These are phyloP conservation scores for Pseudodiploospora longispora DNA, from an alignment of 2,329 filamentous ascomycete species.

Conservation along the genomic window DNA sequence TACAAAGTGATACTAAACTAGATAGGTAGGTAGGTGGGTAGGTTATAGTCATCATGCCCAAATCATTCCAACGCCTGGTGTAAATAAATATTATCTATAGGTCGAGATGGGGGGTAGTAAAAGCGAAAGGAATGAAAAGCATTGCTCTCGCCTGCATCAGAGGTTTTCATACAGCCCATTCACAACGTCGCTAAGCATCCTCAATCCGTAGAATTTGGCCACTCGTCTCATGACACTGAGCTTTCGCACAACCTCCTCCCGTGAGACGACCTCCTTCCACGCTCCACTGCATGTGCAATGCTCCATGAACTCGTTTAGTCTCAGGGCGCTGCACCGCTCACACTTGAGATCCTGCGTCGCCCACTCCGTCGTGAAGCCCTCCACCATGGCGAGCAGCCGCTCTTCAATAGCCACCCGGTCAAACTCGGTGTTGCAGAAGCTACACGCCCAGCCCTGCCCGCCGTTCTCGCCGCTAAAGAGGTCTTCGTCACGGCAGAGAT, in stretches of 20 bases:
- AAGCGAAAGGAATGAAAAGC: too few species aligned
- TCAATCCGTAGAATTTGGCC: constrained; percentile 68
- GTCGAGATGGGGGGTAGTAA: too few species aligned
- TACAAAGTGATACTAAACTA: too few species aligned
- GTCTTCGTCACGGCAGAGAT: constrained; percentile 84
- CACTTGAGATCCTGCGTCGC: constrained; percentile 86
- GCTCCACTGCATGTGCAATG: constrained; percentile 88
- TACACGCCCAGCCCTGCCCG: constrained; percentile 61
- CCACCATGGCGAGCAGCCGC: constrained; percentile 65
- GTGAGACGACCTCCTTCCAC: constrained; percentile 67
- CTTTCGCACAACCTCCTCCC: constrained; percentile 55
- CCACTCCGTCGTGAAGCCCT: constrained; percentile 72
- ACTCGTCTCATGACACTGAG: constrained; percentile 67
- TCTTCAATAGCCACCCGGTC: constrained; percentile 80
- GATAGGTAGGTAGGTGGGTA: too few species aligned
- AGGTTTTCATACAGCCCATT: constrained; percentile 48
- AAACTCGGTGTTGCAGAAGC: constrained; percentile 66
- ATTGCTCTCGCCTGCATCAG: constrained; percentile 17
- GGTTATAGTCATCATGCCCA: too few species aligned
- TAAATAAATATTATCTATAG: too few species aligned
- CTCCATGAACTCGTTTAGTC: constrained; percentile 91
- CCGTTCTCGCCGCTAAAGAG: constrained; percentile 41
- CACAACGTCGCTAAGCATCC: constrained; percentile 72
- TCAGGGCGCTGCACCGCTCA: constrained; percentile 57
- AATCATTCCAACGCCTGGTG: too few species aligned